These are phyloP conservation scores for Beta macrorhiza DNA, from an alignment of 179 eudicot genomes.

Conservation along the genomic window DNA sequence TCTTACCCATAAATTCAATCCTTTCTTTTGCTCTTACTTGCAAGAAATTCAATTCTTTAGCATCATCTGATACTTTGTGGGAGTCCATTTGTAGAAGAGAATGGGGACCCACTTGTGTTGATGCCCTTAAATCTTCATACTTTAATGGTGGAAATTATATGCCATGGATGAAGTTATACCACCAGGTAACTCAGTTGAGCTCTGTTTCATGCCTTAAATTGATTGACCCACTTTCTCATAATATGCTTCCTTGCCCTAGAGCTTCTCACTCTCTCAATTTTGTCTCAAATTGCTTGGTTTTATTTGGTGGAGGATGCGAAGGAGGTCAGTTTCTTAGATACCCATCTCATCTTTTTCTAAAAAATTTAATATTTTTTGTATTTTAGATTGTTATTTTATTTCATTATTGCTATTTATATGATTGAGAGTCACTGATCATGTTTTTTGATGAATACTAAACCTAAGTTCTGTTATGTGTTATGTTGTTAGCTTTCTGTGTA, in stretches of 20 bases:
- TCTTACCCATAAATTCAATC: conserved; percentile 70
- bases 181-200: conserved; percentile 51
- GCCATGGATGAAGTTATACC: conserved; percentile 66
- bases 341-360: conserved; percentile 19
- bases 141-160: conserved; percentile 17
- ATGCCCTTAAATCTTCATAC: conserved; percentile 40
- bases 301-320: conserved; percentile 92
- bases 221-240: conserved; percentile 34
- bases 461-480: not conserved
- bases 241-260: conserved; percentile 58
- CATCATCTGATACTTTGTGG: conserved; percentile 70
- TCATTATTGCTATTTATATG: not conserved
- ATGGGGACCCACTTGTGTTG: conserved; percentile 64
- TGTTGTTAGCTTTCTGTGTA: not conserved
- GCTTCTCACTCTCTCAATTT: conserved; percentile 91
- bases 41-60: conserved; percentile 48
- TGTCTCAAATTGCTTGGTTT: conserved; percentile 64
- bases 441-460: not conserved
- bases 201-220: conserved; percentile 59
- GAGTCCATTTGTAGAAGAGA: conserved; percentile 78
- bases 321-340: conserved; percentile 65
- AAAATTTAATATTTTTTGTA: not conserved
- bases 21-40: conserved; percentile 73
- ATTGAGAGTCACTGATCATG: conserved; percentile 8
- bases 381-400: not conserved